phyloP scores from a whole-genome alignment of 192 early-diverging fungal genomes.

The Coemansia sp. region DNA sequence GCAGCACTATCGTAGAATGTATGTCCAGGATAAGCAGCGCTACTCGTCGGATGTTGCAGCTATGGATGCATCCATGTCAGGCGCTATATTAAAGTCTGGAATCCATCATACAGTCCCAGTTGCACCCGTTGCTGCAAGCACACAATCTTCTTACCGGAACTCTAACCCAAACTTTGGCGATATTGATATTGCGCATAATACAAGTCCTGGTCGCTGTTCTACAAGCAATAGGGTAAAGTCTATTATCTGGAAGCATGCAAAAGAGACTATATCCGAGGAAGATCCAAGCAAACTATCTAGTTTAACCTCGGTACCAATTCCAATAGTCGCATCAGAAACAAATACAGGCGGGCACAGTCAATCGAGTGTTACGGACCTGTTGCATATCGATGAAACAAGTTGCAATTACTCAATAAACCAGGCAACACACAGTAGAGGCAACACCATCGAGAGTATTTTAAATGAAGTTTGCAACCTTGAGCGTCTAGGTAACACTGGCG shows the following conservation, averaged over 20 bases:
- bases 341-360: too few species aligned
- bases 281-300: not conserved
- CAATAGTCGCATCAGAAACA: too few species aligned
- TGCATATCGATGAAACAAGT: not conserved
- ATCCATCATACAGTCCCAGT: not conserved
- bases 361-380: not conserved
- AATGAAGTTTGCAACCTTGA: slow-evolving; percentile 4
- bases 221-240: slow-evolving; percentile 6
- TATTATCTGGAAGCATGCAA: slow-evolving; percentile 19
- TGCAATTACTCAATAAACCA: not conserved
- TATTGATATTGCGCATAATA: not conserved
- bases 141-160: too few species aligned
- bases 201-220: not conserved
- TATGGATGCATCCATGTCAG: too few species aligned
- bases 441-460: slow-evolving; percentile 32
- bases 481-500: not conserved
- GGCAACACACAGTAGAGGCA: slow-evolving; percentile 7
- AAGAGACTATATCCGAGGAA: not conserved
- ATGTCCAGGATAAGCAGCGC: slow-evolving; percentile 38
- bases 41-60: slow-evolving; percentile 18
- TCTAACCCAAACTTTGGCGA: too few species aligned
- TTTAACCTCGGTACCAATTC: too few species aligned
- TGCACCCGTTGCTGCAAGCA: not conserved
- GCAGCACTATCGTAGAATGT: slow-evolving; percentile 38
- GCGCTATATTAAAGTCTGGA: too few species aligned